Conservation (phyloP, 2,329 filamentous ascomycete genomes). For the Coniochaeta sp. region DNA sequence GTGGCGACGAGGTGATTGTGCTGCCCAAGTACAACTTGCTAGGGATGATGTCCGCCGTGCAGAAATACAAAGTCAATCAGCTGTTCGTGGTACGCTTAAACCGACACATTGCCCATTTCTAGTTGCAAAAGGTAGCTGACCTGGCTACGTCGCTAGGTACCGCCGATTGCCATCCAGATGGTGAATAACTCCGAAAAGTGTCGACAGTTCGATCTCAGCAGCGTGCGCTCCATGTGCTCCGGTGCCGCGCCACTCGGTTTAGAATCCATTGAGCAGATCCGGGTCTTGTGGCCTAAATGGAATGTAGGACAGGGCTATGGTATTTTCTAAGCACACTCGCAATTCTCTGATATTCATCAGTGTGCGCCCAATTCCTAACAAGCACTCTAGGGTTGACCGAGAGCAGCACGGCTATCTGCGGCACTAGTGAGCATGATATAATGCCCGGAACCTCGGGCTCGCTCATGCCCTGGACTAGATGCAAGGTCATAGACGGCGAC, state of each 20-base stretch:
- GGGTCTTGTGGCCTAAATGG: slow-evolving; percentile 53
- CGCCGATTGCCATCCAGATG: slow-evolving; percentile 72
- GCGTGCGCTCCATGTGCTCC: slow-evolving; percentile 55
- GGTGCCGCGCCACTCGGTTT: slow-evolving; percentile 69
- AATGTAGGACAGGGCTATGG: slow-evolving; percentile 62
- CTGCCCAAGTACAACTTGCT: slow-evolving; percentile 67
- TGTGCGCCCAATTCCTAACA: slow-evolving; percentile 9
- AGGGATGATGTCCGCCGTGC: slow-evolving; percentile 52
- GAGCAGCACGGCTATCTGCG: slow-evolving; percentile 59
- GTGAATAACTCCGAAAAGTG: slow-evolving; percentile 53
- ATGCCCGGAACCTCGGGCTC: slow-evolving; percentile 64
- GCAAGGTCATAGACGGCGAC: slow-evolving; percentile 59
- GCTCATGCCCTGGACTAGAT: slow-evolving; percentile 55
- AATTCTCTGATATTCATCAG: background rate
- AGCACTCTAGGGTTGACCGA: slow-evolving; percentile 57
- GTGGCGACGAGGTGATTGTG: slow-evolving; percentile 65
- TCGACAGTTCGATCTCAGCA: slow-evolving; percentile 61
- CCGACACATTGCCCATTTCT: background rate
- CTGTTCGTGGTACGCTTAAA: slow-evolving; percentile 51
- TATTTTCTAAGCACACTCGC: slow-evolving; percentile 16
- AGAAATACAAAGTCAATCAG: slow-evolving; percentile 57
- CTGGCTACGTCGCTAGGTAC: slow-evolving; percentile 41
- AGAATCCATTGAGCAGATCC: slow-evolving; percentile 59
- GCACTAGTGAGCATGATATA: slow-evolving; percentile 52
- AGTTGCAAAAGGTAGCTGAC: background rate